Base-by-base conservation (phyloP, 306 rosid species). In the Datisca glomerata region DNA sequence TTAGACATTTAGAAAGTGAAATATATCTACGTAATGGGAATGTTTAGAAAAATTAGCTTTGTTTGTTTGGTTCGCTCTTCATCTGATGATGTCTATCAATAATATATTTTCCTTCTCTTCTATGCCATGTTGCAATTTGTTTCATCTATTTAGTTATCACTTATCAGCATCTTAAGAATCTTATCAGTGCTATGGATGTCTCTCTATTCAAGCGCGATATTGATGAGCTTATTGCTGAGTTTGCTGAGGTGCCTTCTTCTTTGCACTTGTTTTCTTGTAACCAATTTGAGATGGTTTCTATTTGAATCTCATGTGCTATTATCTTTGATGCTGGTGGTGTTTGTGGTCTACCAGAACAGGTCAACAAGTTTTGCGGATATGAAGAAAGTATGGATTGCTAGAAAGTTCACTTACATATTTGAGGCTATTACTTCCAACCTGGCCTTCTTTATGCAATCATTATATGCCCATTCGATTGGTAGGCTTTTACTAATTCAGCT, bases 361-460 rank as follows among this genome's bases (percentile, higher is more conserved):
- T 77, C 78, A 20, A 60, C 65, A 32, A 60, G 78, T 39, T 74
- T 89, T 41, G 64, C 67, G 43, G 83, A 68, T 16, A 74, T 83
- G 86, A 83, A 80, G 69, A 75, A 77, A 51, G 60, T 77, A 21
- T 89, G 98, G 98, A 48, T 68, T 59, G 76, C 77, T 8, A 80
- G 68, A 49, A 83, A 68, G 57, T 74, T 83, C 65, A 72, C 97
- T n/a, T 77, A 63, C 70, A 77, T 89, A 66, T 83, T 65, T 33
- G 83, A 83, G 57, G 81, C 86, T 24, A 54, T 52, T 61, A 93
- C 97, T 55, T 60, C 78, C 46, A 74, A 80, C 73, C 55, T 68
- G 62, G 89, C 77, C 39, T 80, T 89, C 81, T 83, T 89, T 29
- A 77, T 89, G 91, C 97, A 89, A 55, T 74, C 93, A 12, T 48